Evolutionary conservation across 2,329 filamentous ascomycete genomes (phyloP), one percentile per base, ranked within the genome.

Genomic region (Aspergillus intermedius): DNA sequence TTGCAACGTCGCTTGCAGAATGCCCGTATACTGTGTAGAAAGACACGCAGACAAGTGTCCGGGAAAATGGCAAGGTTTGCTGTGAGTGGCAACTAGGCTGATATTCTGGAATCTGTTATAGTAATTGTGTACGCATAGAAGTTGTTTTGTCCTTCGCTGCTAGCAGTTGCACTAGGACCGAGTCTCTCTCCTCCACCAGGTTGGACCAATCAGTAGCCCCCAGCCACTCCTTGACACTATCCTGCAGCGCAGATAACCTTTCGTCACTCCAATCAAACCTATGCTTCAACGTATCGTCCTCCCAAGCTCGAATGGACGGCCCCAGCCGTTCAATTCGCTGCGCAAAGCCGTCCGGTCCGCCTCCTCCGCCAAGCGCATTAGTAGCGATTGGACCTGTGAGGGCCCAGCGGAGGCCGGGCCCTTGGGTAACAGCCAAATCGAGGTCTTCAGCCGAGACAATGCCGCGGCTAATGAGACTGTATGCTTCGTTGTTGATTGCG

Each of bases 401-500:
- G 1, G 54, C 49, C 49, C 49, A 53, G 8, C 58, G 15, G 57
- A 54, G 47, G 4, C 54, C 51, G 23, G 53, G 46, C 3, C 51
- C 49, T 13, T 50, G 52, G 2, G 53, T 54, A 22, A 55, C 23
- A 22, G 4, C 45, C 50, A 46, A 17, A 56, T 52, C 50, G 12
- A 56, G 22, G 25, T 56, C 54, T 13, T 54, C 50, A 0, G 54
- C 48, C 1, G 54, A 56, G 9, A 56, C 52, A 3, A 72, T 55
- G 3, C 67, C 67, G 9, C 65, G 53, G 3, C 51, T 52, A 5
- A 71, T 58, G 3, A 72, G 53, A 44, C 61, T 62, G 45, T 66
- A 64, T 0, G 67, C 65, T 51, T 74, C 70, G 4, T 60, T 60
- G 30, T 62, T 57, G 0, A 74, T 55, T 1, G 68, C 68, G 0